Conservation (phyloP, 495 filamentous ascomycete genomes). For the Cercophora samala region DNA sequence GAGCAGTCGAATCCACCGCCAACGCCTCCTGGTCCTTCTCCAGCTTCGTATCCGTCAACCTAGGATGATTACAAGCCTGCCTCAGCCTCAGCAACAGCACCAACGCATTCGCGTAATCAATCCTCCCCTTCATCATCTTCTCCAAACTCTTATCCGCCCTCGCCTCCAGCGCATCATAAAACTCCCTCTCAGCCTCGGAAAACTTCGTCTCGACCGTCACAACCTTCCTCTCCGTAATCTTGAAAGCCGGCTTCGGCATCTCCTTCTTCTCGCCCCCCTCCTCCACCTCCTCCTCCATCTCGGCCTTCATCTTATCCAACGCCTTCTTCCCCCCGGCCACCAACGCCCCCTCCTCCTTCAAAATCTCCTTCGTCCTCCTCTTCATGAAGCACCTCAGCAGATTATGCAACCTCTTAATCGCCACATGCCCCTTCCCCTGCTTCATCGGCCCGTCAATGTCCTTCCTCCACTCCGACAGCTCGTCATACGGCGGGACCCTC, state of each 20-base stretch:
- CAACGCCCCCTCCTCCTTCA: conserved; percentile 76
- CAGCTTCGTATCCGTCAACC: conserved; percentile 77
- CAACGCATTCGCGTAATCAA: conserved; percentile 64
- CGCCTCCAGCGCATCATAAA: conserved; percentile 78
- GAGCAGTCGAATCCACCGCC: conserved; percentile 55
- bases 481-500: conserved; percentile 84
- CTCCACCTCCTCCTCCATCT: conserved; percentile 37
- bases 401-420: conserved; percentile 80
- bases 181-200: conserved; percentile 70
- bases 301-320: conserved; percentile 41
- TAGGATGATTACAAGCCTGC: conserved; percentile 91
- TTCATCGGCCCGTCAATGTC: conserved; percentile 84
- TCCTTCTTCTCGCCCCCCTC: conserved; percentile 43
- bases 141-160: conserved; percentile 83
- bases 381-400: conserved; percentile 94
- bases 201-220: conserved; percentile 78
- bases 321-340: conserved; percentile 63
- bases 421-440: conserved; percentile 77
- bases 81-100: conserved; percentile 82
- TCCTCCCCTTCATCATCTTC: conserved; percentile 69
- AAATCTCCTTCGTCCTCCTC: conserved; percentile 88
- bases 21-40: conserved; percentile 84
- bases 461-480: conserved; percentile 78
- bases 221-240: conserved; percentile 82
- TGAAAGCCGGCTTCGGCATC: conserved; percentile 59